Conservation (phyloP, 768 basidiomycete genomes). For the Dentipellis fragilis region DNA sequence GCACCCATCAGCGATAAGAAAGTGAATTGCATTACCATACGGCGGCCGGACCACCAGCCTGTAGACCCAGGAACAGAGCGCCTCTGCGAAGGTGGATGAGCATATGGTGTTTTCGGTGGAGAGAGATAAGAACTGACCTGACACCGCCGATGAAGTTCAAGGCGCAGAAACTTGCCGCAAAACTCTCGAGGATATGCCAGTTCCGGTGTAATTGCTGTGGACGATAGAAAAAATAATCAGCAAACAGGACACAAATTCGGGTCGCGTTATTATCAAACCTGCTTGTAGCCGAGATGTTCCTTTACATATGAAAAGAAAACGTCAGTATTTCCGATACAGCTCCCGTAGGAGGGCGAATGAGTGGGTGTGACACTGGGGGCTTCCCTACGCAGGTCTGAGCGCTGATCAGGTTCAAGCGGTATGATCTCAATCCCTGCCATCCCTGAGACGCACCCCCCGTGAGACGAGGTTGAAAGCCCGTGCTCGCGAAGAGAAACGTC, state of each 20-base stretch:
- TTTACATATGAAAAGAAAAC: slow-evolving; percentile 22
- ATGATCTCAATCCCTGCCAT: slow-evolving; percentile 81
- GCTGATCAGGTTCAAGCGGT: slow-evolving; percentile 98
- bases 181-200: slow-evolving; percentile 78
- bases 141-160: slow-evolving; percentile 86
- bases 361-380: slow-evolving; percentile 60
- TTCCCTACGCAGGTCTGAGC: slow-evolving; percentile 99
- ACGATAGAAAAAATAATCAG: background rate
- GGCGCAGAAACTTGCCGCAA: slow-evolving; percentile 83
- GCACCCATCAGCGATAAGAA: background rate
- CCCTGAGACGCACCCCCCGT: slow-evolving; percentile 19
- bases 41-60: slow-evolving; percentile 81
- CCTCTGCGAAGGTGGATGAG: slow-evolving; percentile 35
- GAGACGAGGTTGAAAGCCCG: slow-evolving; percentile 12
- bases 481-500: slow-evolving; percentile 17
- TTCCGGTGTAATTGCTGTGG: slow-evolving; percentile 74
- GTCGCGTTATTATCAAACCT: slow-evolving; percentile 32
- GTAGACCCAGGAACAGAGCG: slow-evolving; percentile 68
- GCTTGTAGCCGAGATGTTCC: slow-evolving; percentile 74
- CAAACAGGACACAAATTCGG: background rate
- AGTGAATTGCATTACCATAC: slow-evolving; percentile 43
- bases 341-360: slow-evolving; percentile 32
- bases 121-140: slow-evolving; percentile 33
- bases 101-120: background rate
- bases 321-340: slow-evolving; percentile 41